These are phyloP conservation scores for Kazachstania africana DNA, from an alignment of 805 yeast species.

Conservation along the genomic window DNA sequence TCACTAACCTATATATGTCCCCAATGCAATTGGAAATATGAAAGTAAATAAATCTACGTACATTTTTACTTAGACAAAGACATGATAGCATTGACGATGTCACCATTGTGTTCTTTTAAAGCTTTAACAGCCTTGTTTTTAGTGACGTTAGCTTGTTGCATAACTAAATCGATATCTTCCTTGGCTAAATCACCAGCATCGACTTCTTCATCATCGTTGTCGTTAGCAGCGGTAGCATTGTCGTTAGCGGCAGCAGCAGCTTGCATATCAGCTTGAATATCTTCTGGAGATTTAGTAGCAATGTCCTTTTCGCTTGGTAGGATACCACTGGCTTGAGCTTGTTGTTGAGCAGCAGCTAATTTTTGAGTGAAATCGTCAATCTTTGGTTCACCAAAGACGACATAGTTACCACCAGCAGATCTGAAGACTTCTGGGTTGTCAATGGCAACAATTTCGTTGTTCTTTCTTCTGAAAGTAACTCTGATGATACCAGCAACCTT, in stretches of 20 bases:
- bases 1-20: conserved; percentile 21
- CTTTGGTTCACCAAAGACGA: conserved; percentile 97
- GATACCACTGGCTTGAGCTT: conserved; percentile 37
- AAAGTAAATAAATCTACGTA: neutral
- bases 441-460: conserved; percentile 83
- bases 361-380: conserved; percentile 87
- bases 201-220: conserved; percentile 48
- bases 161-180: conserved; percentile 74
- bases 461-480: conserved; percentile 90
- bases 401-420: conserved; percentile 85
- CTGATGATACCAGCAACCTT: conserved; percentile 85
- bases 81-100: conserved; percentile 94
- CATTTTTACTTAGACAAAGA: conserved; percentile 35
- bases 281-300: conserved; percentile 55
- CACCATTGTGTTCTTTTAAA: conserved; percentile 77
- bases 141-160: conserved; percentile 84
- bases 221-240: conserved; percentile 25
- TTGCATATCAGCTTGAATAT: conserved; percentile 74
- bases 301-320: conserved; percentile 35
- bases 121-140: conserved; percentile 88
- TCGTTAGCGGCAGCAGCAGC: conserved; percentile 40
- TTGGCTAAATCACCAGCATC: conserved; percentile 78
- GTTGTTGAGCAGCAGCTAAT: conserved; percentile 70
- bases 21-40: conserved; percentile 10
- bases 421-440: conserved; percentile 92